phyloP scores from a whole-genome alignment of 495 filamentous ascomycete genomes.

The Bombardia bombarda region DNA sequence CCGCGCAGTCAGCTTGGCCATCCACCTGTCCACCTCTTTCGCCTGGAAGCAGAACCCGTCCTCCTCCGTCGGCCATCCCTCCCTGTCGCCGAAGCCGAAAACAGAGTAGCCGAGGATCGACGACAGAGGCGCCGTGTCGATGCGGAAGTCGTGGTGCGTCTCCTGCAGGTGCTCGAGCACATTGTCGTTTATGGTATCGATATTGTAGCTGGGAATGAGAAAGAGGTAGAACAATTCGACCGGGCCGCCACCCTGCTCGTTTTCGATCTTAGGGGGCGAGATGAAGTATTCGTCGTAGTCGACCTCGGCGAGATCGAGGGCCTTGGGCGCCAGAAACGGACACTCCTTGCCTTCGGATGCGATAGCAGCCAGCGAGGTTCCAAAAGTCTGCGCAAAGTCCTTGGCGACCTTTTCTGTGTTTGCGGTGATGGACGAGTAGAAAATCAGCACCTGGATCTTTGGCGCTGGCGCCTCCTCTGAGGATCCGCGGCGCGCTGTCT shows the following conservation, averaged over 20 bases:
- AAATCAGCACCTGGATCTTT: conserved; percentile 69
- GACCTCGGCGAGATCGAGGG: conserved; percentile 74
- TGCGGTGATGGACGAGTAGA: conserved; percentile 79
- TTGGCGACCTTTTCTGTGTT: conserved; percentile 65
- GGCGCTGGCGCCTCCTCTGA: conserved; percentile 12
- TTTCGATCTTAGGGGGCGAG: conserved; percentile 40
- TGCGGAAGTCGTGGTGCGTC: conserved; percentile 91
- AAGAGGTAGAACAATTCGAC: conserved; percentile 72
- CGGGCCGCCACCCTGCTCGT: conserved; percentile 9
- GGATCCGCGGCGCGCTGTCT: conserved; percentile 11
- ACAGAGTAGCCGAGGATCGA: conserved; percentile 77
- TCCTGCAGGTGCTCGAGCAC: conserved; percentile 80
- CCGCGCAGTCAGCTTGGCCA: conserved; percentile 79
- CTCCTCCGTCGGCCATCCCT: conserved; percentile 83
- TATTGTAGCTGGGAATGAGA: conserved; percentile 82
- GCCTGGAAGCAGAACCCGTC: conserved; percentile 92
- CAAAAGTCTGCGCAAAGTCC: conserved; percentile 39
- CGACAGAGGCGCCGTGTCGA: conserved; percentile 79
- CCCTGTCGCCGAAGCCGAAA: conserved; percentile 85
- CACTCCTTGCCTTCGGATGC: not conserved
- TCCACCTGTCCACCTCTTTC: conserved; percentile 83
- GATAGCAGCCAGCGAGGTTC: conserved; percentile 10
- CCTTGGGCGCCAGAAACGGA: conserved; percentile 50
- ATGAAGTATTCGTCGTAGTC: conserved; percentile 92
- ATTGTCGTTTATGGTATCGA: conserved; percentile 75